phyloP scores from a whole-genome alignment of 208 protist genomes.

The Leishmania guyanensis region DNA sequence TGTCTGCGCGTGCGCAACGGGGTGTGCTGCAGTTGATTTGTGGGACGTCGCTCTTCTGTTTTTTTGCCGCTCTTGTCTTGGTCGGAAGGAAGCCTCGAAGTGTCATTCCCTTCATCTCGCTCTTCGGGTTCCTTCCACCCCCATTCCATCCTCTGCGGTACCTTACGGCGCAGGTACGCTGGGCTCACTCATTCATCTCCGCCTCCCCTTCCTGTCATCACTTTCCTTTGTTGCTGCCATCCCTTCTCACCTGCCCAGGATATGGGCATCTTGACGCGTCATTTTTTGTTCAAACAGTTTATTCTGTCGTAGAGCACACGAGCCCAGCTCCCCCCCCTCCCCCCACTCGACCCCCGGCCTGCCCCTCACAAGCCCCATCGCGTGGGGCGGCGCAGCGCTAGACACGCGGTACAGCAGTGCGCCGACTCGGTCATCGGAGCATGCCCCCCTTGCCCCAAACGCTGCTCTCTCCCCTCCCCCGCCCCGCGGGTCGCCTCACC shows the following conservation, averaged over 20 bases:
- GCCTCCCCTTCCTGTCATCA: constrained; percentile 8
- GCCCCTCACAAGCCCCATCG: background rate
- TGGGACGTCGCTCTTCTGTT: background rate
- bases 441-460: background rate
- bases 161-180: background rate
- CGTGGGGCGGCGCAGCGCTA: background rate
- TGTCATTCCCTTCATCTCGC: background rate
- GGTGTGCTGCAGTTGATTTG: background rate
- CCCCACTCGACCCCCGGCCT: background rate
- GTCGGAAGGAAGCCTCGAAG: background rate
- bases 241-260: background rate
- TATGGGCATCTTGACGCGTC: too few relatives aligned
- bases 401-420: background rate
- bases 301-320: background rate
- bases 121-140: background rate
- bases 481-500: too few relatives aligned
- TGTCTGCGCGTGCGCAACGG: background rate
- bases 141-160: background rate
- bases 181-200: constrained; percentile 62
- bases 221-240: background rate
- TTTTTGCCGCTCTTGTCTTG: background rate
- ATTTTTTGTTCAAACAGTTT: too few relatives aligned
- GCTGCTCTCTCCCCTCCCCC: background rate
- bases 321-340: background rate
- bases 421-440: background rate